Conservation (phyloP, 2,329 filamentous ascomycete species). For the Neospermospora avenae region DNA sequence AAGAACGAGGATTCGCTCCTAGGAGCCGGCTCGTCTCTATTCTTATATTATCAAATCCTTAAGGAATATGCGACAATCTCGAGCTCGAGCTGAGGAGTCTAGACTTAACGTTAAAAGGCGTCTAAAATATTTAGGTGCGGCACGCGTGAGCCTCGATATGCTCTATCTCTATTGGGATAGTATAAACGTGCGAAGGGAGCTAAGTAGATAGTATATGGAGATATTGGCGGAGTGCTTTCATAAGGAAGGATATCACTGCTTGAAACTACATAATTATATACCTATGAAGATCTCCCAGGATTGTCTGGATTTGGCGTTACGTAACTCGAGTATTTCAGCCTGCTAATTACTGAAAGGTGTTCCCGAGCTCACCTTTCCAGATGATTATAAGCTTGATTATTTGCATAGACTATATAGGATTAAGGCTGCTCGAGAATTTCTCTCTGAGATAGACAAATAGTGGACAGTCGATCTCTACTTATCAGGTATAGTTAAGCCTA, state of each 20-base stretch:
- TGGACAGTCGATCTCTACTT: conserved; percentile 17
- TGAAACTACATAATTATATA: background rate
- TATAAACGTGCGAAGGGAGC: background rate
- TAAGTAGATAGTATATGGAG: background rate
- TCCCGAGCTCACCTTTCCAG: background rate
- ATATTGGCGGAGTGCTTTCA: background rate
- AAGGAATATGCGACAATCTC: background rate
- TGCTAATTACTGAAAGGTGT: background rate
- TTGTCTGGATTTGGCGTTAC: background rate
- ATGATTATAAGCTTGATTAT: background rate
- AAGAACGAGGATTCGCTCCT: background rate
- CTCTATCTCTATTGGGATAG: background rate
- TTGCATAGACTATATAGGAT: conserved; percentile 16
- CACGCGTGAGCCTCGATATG: background rate
- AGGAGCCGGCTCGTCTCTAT: no score
- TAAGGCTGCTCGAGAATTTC: conserved; percentile 19
- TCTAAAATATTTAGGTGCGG: background rate
- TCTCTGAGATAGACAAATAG: no score
- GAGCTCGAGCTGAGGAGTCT: background rate
- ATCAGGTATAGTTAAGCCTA: conserved; percentile 2
- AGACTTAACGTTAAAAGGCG: background rate
- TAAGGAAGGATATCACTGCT: background rate
- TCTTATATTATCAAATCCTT: no score
- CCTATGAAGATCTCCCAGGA: background rate
- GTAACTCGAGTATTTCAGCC: background rate